Percentiles rank a stretch among this genome's conserved stretches.
These are phyloP conservation scores for Zygosaccharomyces rouxii DNA, from an alignment of 805 yeast species.

Conservation along the genomic window DNA sequence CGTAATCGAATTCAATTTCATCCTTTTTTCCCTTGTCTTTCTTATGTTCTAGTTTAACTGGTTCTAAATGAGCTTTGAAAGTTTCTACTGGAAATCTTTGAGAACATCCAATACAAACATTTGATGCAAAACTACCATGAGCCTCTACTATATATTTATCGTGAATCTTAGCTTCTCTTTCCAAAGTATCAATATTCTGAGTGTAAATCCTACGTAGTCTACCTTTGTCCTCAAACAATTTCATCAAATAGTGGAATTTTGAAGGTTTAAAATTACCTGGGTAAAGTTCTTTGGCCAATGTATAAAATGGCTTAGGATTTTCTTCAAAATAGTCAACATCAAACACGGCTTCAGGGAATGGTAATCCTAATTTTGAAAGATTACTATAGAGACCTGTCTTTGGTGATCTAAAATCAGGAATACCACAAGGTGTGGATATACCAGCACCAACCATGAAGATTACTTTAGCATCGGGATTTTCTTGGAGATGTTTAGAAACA, in stretches of 20 bases:
- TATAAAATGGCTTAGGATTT: constrained; percentile 79
- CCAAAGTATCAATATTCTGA: constrained; percentile 91
- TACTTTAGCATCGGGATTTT: constrained; percentile 38
- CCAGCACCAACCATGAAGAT: constrained; percentile 89
- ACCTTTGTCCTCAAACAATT: constrained; percentile 59
- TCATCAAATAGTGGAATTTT: constrained; percentile 69
- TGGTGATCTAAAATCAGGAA: constrained; percentile 93
- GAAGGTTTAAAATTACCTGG: constrained; percentile 89
- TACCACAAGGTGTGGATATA: constrained; percentile 87
- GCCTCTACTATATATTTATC: constrained; percentile 75
- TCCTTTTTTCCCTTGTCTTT: constrained; percentile 19
- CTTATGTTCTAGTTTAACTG: constrained; percentile 16
- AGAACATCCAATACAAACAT: constrained; percentile 77
- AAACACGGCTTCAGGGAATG: constrained; percentile 94
- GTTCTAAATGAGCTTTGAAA: constrained; percentile 40
- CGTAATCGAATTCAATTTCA: constrained; percentile 24
- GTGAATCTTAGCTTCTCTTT: constrained; percentile 73
- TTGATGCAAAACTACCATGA: constrained; percentile 86
- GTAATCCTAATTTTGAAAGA: constrained; percentile 64
- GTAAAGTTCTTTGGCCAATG: constrained; percentile 75
- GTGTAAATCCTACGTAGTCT: constrained; percentile 71
- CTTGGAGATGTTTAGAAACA: constrained; percentile 15
- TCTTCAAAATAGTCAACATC: constrained; percentile 77
- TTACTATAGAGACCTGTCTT: constrained; percentile 85
- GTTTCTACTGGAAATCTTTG: constrained; percentile 46